Evolutionary conservation across 2,329 filamentous ascomycete species (phyloP).

Genomic region (Ceratocystis alfenasii): DNA sequence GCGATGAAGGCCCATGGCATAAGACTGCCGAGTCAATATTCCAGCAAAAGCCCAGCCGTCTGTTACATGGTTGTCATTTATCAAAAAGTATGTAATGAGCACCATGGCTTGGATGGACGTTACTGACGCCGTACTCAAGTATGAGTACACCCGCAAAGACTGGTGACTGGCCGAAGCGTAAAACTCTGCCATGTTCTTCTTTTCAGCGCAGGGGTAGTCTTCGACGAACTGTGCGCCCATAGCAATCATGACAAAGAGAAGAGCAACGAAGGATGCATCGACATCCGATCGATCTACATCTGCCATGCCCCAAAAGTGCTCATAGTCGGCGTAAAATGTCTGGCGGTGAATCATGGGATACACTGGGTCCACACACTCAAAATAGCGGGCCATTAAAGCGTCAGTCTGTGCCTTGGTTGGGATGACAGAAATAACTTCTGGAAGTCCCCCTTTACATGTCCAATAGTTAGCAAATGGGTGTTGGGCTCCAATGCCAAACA

Average conservation of each 20-base stretch:
- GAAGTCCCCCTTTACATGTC: conserved; percentile 64
- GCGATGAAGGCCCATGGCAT: conserved; percentile 69
- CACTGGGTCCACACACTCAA: conserved; percentile 63
- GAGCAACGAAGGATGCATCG: conserved; percentile 57
- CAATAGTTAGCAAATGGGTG: conserved; percentile 77
- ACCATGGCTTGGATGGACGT: conserved; percentile 70
- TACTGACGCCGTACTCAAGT: conserved; percentile 61
- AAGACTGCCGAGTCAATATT: conserved; percentile 63
- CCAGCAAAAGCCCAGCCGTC: conserved; percentile 76
- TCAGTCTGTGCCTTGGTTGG: conserved; percentile 67
- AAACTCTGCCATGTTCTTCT: conserved; percentile 67
- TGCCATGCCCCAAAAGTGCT: conserved; percentile 59
- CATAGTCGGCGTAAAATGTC: conserved; percentile 66
- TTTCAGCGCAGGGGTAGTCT: conserved; percentile 44
- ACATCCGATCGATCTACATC: conserved; percentile 45
- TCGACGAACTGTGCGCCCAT: conserved; percentile 68
- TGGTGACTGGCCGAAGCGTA: conserved; percentile 72
- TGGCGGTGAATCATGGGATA: conserved; percentile 70
- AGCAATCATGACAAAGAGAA: conserved; percentile 67
- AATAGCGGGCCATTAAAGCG: conserved; percentile 51
- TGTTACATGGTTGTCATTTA: conserved; percentile 74
- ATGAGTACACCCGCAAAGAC: conserved; percentile 61
- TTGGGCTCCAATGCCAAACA: conserved; percentile 69
- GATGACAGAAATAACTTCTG: conserved; percentile 62
- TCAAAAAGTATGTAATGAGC: conserved; percentile 66